phyloP scores from a whole-genome alignment of 2,329 filamentous ascomycete species.

The Gliomastix tumulicola region DNA sequence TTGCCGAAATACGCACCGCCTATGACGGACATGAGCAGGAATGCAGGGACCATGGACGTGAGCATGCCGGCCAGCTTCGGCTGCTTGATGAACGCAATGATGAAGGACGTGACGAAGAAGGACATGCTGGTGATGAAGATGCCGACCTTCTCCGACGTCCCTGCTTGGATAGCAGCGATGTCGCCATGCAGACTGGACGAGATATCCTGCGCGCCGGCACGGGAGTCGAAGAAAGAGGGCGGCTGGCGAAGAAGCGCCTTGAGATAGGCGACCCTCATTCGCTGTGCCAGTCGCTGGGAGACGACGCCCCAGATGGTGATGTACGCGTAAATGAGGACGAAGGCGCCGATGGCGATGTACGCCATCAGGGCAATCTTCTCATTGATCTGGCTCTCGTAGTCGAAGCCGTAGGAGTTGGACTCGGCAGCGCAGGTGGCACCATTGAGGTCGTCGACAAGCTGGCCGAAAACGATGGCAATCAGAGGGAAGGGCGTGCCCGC shows the following conservation, averaged over 20 bases:
- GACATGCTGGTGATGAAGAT: conserved; percentile 54
- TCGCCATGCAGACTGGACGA: conserved; percentile 61
- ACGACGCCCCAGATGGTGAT: conserved; percentile 76
- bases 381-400: conserved; percentile 1
- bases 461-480: conserved; percentile 57
- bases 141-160: conserved; percentile 65
- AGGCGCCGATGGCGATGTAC: conserved; percentile 62
- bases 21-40: conserved; percentile 49
- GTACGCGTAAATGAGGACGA: conserved; percentile 63
- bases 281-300: conserved; percentile 1
- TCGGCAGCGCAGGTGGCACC: conserved; percentile 36
- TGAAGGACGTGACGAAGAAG: conserved; percentile 61
- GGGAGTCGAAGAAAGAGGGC: conserved; percentile 2
- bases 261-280: conserved; percentile 1
- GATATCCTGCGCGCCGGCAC: neutral
- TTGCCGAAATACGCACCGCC: conserved; percentile 48
- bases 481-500: conserved; percentile 58
- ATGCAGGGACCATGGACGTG: conserved; percentile 55
- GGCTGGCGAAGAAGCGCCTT: neutral
- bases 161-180: conserved; percentile 59
- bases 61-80: conserved; percentile 57
- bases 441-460: conserved; percentile 57
- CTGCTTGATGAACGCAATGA: conserved; percentile 61
- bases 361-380: neutral
- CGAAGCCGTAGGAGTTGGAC: conserved; percentile 56